Evolutionary conservation across 1,139 yeast species (phyloP).

Genomic region (Wickerhamomyces sp.): DNA sequence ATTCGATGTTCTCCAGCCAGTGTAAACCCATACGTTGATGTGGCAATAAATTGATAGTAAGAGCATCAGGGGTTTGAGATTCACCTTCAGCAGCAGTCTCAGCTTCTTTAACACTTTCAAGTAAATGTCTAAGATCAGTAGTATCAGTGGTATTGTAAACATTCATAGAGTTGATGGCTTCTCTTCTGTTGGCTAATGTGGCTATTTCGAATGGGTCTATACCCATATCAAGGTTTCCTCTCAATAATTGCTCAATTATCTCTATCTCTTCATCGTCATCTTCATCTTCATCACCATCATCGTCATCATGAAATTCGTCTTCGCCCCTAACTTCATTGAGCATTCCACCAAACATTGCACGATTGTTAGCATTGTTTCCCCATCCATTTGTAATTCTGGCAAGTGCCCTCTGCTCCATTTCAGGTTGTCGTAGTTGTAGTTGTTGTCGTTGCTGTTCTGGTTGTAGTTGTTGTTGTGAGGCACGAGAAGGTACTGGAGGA

Average conservation of each 20-base stretch:
- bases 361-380: background rate
- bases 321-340: background rate
- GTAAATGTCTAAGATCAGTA: constrained; percentile 45
- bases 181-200: background rate
- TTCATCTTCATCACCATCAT: background rate
- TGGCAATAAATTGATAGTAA: constrained; percentile 61
- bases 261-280: background rate
- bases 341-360: background rate
- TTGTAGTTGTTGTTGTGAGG: background rate
- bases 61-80: constrained; percentile 63
- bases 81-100: constrained; percentile 48
- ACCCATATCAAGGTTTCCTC: background rate
- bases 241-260: background rate
- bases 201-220: background rate
- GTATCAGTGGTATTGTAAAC: constrained; percentile 36
- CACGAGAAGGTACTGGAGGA: background rate
- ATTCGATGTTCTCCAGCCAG: constrained; percentile 75
- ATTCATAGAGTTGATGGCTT: constrained; percentile 11
- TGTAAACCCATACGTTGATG: constrained; percentile 85
- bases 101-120: constrained; percentile 63
- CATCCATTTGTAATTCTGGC: background rate
- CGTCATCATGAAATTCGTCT: background rate
- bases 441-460: background rate
- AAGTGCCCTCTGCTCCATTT: background rate
- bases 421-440: background rate